These are phyloP conservation scores for Hypericum perforatum DNA, from an alignment of 345 rosid species.

Conservation along the genomic window DNA sequence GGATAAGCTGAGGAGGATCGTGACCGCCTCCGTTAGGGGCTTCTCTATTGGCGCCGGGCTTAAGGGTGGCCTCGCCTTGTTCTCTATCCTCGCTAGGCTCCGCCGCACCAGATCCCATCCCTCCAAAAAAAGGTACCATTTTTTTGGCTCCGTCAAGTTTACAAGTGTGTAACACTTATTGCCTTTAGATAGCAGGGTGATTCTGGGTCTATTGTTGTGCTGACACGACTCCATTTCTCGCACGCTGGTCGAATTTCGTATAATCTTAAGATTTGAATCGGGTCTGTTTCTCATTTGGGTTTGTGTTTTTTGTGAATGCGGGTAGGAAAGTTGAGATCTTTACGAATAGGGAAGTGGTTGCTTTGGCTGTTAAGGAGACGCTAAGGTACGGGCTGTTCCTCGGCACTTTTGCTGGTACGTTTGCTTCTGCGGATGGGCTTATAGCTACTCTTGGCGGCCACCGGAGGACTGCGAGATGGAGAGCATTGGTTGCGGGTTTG, in stretches of 20 bases:
- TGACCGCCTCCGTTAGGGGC: slow-evolving; percentile 62
- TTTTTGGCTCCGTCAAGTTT: neutral
- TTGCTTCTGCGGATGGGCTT: slow-evolving; percentile 71
- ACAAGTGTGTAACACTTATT: too few species aligned
- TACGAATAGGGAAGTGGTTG: slow-evolving; percentile 52
- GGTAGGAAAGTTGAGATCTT: slow-evolving; percentile 51
- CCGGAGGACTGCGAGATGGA: slow-evolving; percentile 82
- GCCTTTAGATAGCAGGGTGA: too few species aligned
- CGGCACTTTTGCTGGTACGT: slow-evolving; percentile 87
- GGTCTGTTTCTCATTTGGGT: neutral
- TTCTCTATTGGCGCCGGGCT: slow-evolving; percentile 92
- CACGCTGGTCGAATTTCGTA: too few species aligned
- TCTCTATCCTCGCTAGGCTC: slow-evolving; percentile 60
- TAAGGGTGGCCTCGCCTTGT: slow-evolving; percentile 84
- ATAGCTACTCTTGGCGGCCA: slow-evolving; percentile 66
- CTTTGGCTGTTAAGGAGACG: slow-evolving; percentile 69
- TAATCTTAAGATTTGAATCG: slow-evolving; percentile 8
- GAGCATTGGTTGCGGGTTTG: slow-evolving; percentile 74
- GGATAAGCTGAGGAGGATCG: slow-evolving; percentile 55
- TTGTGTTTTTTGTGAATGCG: slow-evolving; percentile 8
- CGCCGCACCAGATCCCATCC: slow-evolving; percentile 44
- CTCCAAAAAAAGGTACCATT: slow-evolving; percentile 27
- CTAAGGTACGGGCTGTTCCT: slow-evolving; percentile 81
- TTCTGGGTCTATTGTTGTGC: too few species aligned
- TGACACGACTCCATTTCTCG: too few species aligned